Evolutionary conservation across 148 eudicot species (phyloP).

Genomic region (Suaeda aralocaspica): DNA sequence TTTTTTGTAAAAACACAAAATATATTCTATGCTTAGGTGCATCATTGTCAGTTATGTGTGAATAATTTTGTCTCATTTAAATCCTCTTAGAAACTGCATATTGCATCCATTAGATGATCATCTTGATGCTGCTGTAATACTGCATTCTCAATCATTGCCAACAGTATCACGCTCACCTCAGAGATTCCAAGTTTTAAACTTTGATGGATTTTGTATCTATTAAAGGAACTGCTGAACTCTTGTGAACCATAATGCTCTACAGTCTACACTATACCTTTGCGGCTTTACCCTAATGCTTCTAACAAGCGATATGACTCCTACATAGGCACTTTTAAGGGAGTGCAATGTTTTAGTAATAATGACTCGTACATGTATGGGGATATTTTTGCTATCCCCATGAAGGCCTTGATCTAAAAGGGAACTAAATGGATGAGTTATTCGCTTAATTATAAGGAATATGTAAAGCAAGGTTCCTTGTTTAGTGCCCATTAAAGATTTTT

Average conservation of each 20-base stretch:
- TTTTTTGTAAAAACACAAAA: not conserved
- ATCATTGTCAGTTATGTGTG: not conserved
- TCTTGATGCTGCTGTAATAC: not conserved
- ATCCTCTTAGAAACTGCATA: not conserved
- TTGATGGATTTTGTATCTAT: not conserved
- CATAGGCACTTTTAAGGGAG: not conserved
- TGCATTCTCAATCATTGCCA: not conserved
- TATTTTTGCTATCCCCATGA: not conserved
- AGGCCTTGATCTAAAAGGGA: not conserved
- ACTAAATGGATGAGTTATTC: not conserved
- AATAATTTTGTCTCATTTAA: not conserved
- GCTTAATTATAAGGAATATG: not conserved
- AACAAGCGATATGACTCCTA: not conserved
- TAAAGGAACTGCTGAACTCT: not conserved
- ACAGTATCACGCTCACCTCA: not conserved
- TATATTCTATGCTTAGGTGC: not conserved
- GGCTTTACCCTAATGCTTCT: not conserved
- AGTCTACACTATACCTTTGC: not conserved
- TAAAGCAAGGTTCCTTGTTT: not conserved
- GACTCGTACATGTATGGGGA: not conserved
- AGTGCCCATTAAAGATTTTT: not conserved
- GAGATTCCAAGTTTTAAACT: not conserved
- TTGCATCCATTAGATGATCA: not conserved
- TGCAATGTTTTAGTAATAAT: not conserved
- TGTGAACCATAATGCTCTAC: not conserved